These are phyloP conservation scores for barley (Hordeum vulgare) DNA, from an alignment of 176 grass and related monocot species.

Conservation along the genomic window DNA sequence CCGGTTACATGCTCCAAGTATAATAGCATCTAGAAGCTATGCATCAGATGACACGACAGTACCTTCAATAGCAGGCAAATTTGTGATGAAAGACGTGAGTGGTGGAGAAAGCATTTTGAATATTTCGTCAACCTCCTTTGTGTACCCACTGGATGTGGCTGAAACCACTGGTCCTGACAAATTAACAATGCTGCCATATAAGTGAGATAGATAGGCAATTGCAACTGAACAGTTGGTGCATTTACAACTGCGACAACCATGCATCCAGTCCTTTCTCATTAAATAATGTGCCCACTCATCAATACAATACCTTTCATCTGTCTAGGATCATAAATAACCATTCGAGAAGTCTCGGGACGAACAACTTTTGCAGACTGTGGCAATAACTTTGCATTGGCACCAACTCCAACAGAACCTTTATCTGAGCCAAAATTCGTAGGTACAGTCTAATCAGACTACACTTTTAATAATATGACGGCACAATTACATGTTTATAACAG, in stretches of 20 bases:
- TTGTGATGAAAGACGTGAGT: conserved; percentile 52
- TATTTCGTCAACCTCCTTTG: conserved; percentile 59
- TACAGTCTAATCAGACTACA: conserved; percentile 6
- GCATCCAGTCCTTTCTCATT: not conserved
- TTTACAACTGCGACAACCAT: not conserved
- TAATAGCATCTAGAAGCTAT: not conserved
- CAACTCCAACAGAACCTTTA: conserved; percentile 32
- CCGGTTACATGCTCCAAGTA: not conserved
- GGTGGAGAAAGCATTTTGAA: conserved; percentile 62
- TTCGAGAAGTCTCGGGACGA: conserved; percentile 79
- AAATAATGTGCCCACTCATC: not conserved
- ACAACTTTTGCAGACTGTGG: conserved; percentile 52
- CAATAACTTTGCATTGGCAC: conserved; percentile 30
- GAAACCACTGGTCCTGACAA: conserved; percentile 53
- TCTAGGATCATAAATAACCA: conserved; percentile 93
- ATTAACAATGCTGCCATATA: not conserved
- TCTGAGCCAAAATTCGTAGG: conserved; percentile 29
- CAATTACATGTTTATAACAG: not conserved
- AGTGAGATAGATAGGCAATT: not conserved
- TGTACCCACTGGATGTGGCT: conserved; percentile 35
- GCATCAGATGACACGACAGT: not conserved
- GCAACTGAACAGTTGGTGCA: not conserved
- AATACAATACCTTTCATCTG: conserved; percentile 68
- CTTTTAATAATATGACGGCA: conserved; percentile 13
- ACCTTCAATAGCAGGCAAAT: conserved; percentile 90